phyloP scores from a whole-genome alignment of 768 basidiomycete species.

The Auriculariales sp. region DNA sequence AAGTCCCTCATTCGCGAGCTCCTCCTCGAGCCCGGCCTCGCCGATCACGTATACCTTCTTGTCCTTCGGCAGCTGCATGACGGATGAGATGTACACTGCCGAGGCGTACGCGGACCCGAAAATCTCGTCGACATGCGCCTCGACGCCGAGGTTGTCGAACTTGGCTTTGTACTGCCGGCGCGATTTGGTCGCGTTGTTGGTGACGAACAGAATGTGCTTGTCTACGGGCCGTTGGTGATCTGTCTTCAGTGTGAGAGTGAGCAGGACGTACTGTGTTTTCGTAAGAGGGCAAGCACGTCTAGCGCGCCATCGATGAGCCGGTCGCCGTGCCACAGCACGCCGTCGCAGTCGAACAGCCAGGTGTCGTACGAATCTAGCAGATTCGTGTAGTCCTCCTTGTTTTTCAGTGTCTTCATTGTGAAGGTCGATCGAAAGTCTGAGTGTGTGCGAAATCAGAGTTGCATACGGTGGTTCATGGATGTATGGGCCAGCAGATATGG shows the following conservation, averaged over 20 bases:
- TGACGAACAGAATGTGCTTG: conserved; percentile 83
- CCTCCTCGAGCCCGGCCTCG: conserved; percentile 82
- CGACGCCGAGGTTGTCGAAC: conserved; percentile 79
- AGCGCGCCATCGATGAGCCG: conserved; percentile 61
- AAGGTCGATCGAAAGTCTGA: no score
- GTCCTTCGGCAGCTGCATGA: conserved; percentile 75
- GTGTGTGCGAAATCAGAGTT: no score
- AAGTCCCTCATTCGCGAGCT: conserved; percentile 79
- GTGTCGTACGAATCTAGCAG: conserved; percentile 63
- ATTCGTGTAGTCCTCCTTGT: conserved; percentile 17
- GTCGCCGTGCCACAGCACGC: conserved; percentile 85
- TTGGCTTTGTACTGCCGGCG: conserved; percentile 75
- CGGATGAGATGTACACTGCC: conserved; percentile 74
- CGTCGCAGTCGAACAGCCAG: conserved; percentile 94
- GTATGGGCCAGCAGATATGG: no score
- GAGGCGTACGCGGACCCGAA: conserved; percentile 88
- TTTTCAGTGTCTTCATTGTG: conserved; percentile 3
- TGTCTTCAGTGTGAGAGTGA: background rate
- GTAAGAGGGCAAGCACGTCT: conserved; percentile 58
- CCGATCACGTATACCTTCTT: conserved; percentile 96
- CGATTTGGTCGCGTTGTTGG: conserved; percentile 95
- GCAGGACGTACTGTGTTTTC: conserved; percentile 46
- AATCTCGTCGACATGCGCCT: conserved; percentile 83
- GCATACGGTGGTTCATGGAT: no score
- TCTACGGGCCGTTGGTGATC: conserved; percentile 25